phyloP scores from a whole-genome alignment of 805 yeast genomes.

The Tetrapisispora taiwanensis region DNA sequence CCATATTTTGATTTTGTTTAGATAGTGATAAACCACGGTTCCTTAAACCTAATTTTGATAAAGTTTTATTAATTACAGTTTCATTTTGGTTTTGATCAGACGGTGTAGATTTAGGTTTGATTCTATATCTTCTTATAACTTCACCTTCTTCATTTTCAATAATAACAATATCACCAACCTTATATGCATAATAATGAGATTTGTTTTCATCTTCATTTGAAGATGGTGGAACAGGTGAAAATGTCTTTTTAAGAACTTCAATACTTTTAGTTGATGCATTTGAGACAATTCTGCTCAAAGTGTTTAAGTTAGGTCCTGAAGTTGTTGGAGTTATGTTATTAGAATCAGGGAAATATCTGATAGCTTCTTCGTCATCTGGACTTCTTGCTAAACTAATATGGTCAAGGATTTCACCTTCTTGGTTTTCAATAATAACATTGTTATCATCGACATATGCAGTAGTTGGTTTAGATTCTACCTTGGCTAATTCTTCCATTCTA shows the following conservation, averaged over 20 bases:
- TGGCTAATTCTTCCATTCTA: slow-evolving; percentile 12
- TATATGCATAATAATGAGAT: slow-evolving; percentile 45
- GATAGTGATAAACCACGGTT: slow-evolving; percentile 1
- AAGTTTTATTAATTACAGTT: slow-evolving; percentile 36
- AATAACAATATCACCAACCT: slow-evolving; percentile 63
- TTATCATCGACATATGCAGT: slow-evolving; percentile 61
- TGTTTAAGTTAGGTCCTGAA: neutral
- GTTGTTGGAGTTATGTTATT: slow-evolving; percentile 3
- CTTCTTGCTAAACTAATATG: slow-evolving; percentile 34
- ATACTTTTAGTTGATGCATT: slow-evolving; percentile 15
- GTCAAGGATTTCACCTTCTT: slow-evolving; percentile 69
- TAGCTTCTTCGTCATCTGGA: slow-evolving; percentile 20
- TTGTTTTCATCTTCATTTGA: slow-evolving; percentile 1
- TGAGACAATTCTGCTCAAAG: slow-evolving; percentile 6
- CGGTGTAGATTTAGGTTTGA: slow-evolving; percentile 42
- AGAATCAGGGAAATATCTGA: neutral
- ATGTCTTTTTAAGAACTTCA: neutral
- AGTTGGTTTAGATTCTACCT: slow-evolving; percentile 23
- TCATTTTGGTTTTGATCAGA: slow-evolving; percentile 1
- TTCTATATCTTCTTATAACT: slow-evolving; percentile 68
- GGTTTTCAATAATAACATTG: slow-evolving; percentile 67
- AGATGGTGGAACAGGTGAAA: neutral
- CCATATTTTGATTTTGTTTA: slow-evolving; percentile 6
- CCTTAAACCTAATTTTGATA: slow-evolving; percentile 44
- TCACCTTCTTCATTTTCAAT: slow-evolving; percentile 93